Evolutionary conservation across 768 basidiomycete species (phyloP).

Genomic region (Termitomyces sp.): DNA sequence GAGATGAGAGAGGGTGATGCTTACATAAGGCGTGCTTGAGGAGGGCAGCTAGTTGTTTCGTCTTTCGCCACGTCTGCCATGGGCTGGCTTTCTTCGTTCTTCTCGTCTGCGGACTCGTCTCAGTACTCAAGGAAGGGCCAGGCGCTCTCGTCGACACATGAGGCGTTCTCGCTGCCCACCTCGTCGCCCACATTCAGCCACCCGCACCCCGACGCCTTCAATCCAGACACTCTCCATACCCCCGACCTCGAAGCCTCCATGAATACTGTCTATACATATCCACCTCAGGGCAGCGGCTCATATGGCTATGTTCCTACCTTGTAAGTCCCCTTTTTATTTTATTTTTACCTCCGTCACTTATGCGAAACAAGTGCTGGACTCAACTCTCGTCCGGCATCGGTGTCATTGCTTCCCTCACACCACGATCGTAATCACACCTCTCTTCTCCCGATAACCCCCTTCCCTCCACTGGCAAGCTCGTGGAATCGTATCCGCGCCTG

Average conservation of each 20-base stretch:
- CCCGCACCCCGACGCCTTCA: conserved; percentile 53
- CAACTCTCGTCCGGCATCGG: conserved; percentile 39
- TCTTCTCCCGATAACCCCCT: conserved; percentile 37
- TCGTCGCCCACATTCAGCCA: conserved; percentile 53
- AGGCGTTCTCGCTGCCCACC: conserved; percentile 83
- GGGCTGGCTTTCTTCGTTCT: conserved; percentile 72
- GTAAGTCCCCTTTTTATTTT: conserved; percentile 26
- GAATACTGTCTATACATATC: conserved; percentile 68
- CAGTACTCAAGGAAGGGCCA: conserved; percentile 52
- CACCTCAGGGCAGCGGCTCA: conserved; percentile 52
- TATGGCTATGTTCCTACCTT: conserved; percentile 60
- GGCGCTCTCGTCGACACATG: conserved; percentile 74
- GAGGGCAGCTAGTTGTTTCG: not conserved
- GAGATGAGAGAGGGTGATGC: not conserved
- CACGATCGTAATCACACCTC: conserved; percentile 44
- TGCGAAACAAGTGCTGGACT: conserved; percentile 26
- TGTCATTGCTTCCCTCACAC: conserved; percentile 66
- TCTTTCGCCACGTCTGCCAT: conserved; percentile 27
- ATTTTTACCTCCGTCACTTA: conserved; percentile 10
- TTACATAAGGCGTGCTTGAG: conserved; percentile 2
- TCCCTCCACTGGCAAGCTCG: conserved; percentile 77
- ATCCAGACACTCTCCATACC: conserved; percentile 43
- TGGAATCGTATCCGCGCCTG: conserved; percentile 84
- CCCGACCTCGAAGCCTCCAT: conserved; percentile 42
- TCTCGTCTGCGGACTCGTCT: conserved; percentile 40